phyloP scores from a whole-genome alignment of 257 asterid genomes.

The Gentiana straminea region DNA sequence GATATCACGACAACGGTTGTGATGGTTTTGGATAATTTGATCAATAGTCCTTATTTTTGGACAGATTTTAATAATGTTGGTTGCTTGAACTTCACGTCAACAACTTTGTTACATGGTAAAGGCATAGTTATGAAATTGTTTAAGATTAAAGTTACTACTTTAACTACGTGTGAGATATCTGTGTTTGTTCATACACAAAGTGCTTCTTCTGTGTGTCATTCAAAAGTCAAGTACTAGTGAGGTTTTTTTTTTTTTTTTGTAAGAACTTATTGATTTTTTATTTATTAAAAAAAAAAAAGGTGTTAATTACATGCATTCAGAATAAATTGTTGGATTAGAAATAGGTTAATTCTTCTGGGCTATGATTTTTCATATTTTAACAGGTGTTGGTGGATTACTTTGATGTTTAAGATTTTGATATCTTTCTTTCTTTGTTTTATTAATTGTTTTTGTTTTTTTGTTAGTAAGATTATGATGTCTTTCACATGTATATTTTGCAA shows the following conservation, averaged over 20 bases:
- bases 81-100: slow-evolving; percentile 41
- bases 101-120: slow-evolving; percentile 33
- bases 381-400: no score
- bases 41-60: slow-evolving; percentile 15
- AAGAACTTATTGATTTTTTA: background rate
- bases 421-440: no score
- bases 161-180: slow-evolving; percentile 38
- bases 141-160: slow-evolving; percentile 28
- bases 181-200: slow-evolving; percentile 19
- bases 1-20: slow-evolving; percentile 25
- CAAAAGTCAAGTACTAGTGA: slow-evolving; percentile 24
- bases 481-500: no score
- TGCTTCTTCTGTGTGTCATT: slow-evolving; percentile 30
- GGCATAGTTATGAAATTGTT: slow-evolving; percentile 31
- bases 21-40: slow-evolving; percentile 16
- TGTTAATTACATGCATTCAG: no score
- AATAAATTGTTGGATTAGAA: background rate
- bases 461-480: no score
- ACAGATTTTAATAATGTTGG: slow-evolving; percentile 18
- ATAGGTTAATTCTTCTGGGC: background rate
- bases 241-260: background rate
- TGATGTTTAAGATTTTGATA: no score
- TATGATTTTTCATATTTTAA: background rate
- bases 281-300: background rate
- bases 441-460: no score